phyloP scores from a whole-genome alignment of 108 stramenopile genomes.

The Aurantiochytrium sp. region DNA sequence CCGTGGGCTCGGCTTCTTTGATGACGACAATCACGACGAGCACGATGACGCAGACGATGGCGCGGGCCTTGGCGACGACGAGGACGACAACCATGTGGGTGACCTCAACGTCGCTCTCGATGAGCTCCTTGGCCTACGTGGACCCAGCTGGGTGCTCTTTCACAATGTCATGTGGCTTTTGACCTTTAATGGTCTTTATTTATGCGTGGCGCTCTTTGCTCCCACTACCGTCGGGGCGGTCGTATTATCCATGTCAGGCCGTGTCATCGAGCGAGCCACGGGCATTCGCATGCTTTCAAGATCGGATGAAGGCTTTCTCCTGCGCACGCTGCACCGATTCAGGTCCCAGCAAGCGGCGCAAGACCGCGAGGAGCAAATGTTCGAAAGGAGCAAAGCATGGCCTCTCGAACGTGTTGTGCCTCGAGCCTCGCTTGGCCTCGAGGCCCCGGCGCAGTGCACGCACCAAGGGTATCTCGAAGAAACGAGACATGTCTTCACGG shows the following conservation, averaged over 20 bases:
- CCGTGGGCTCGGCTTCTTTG: not conserved
- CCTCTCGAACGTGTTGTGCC: not conserved
- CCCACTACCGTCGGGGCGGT: not conserved
- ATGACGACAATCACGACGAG: too few species aligned
- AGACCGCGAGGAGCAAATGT: not conserved
- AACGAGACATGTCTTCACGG: not conserved
- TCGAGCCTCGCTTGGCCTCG: not conserved
- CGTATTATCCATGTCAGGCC: not conserved
- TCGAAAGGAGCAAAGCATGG: not conserved
- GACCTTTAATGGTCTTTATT: not conserved
- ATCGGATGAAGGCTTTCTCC: not conserved
- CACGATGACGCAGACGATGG: not conserved
- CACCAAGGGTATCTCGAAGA: not conserved
- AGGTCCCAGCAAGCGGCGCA: not conserved
- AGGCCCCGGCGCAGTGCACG: not conserved
- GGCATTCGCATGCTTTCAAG: not conserved
- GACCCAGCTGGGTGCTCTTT: not conserved
- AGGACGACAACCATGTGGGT: not conserved
- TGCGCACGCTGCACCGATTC: slow-evolving; percentile 2
- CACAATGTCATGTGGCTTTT: slow-evolving; percentile 18
- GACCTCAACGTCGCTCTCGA: not conserved
- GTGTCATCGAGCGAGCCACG: not conserved
- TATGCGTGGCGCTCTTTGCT: slow-evolving; percentile 8
- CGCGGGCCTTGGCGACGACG: not conserved
- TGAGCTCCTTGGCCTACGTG: not conserved